These are phyloP conservation scores for Phanerodontia chrysosporium DNA, from an alignment of 768 basidiomycete genomes.

Conservation along the genomic window DNA sequence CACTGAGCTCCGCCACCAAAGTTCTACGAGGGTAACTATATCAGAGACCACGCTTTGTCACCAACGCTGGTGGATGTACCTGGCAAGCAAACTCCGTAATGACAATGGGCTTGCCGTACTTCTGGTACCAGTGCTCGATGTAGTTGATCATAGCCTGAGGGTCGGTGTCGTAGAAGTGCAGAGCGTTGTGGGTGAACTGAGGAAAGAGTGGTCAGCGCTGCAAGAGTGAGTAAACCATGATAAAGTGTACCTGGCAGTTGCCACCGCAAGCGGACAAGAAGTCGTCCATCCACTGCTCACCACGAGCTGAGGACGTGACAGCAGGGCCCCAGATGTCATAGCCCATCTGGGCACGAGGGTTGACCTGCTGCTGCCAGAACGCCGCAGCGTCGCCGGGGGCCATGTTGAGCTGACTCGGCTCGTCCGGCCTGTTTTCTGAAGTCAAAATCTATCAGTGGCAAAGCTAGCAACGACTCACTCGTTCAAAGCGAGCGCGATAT, in stretches of 20 bases:
- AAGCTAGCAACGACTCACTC: conserved; percentile 40
- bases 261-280: conserved; percentile 43
- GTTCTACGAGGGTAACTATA: no score
- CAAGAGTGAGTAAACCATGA: background rate
- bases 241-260: conserved; percentile 40
- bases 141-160: conserved; percentile 47
- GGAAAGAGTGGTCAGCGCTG: background rate
- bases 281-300: conserved; percentile 50
- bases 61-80: no score
- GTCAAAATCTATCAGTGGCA: conserved; percentile 28
- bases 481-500: conserved; percentile 48
- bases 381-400: conserved; percentile 43
- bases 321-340: conserved; percentile 52
- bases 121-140: conserved; percentile 44
- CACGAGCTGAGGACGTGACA: conserved; percentile 44
- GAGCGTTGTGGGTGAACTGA: conserved; percentile 44
- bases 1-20: conserved; percentile 43
- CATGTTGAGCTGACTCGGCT: conserved; percentile 47
- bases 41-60: no score
- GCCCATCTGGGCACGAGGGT: conserved; percentile 43
- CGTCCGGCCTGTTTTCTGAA: conserved; percentile 54
- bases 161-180: conserved; percentile 58
- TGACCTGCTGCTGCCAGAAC: conserved; percentile 47
- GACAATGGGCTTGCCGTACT: conserved; percentile 52
- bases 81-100: conserved; percentile 59